Base-by-base conservation (phyloP, 179 eudicot genomes). In the Carnegiea gigantea region DNA sequence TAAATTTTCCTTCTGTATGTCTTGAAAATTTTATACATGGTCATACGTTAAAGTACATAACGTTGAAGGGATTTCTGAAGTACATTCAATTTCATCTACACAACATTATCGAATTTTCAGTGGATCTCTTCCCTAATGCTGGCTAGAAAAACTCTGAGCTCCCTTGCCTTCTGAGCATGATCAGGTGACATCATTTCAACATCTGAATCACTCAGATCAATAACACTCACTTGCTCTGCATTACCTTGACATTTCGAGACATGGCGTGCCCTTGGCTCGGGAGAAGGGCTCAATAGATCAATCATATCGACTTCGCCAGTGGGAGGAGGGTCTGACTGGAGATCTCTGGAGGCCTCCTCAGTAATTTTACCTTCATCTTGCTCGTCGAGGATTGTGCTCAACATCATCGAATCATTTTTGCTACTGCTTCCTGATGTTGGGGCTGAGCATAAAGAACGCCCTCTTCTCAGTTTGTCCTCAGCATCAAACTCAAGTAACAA, bases 151-250 rank as follows among this genome's bases (percentile, higher is more conserved):
- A 87, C 71, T 83, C 98, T 90, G 72, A 93, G 88, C 57, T 93
- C 95, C 78, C 77, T 90, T 11, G 90, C 92, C 79, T 88, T 95
- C 80, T 67, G 90, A 26, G 85, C 84, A 79, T 93, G 92, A 65
- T 88, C 97, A 36, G 95, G 93, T 11, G 98, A 88, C 33, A 79
- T 80, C 33, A 79, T 80, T 48, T 93, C 98, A 48, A 76, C 83
- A 75, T 93, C 98, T 0, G 97, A 88, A 3, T 93, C 98, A 78
- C 93, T 89, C 84, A 92, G 82, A 78, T 92, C 95, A 54, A 91
- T 93, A 44, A 91, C 80, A 48, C 87, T 89, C 24, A 85, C 82
- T 59, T 77, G 82, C 76, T 86, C 86, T 36, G 28, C 40, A 10
- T 77, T 76, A 51, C 82, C 86, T 75, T 76, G 81, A 84, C 83